Conservation (phyloP, 495 filamentous ascomycete genomes). For the Terfezia boudieri region DNA sequence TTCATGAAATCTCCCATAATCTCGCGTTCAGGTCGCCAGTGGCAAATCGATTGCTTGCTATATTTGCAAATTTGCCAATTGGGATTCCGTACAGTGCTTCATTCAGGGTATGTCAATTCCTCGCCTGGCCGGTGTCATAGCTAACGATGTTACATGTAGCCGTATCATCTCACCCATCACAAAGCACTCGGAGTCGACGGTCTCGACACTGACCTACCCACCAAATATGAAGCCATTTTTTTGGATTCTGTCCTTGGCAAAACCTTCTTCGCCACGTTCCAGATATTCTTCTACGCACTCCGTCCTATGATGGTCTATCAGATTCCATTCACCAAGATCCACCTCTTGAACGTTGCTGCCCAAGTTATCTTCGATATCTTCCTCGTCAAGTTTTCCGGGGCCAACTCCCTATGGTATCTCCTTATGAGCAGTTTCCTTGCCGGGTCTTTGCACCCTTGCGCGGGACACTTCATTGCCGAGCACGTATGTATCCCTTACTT, state of each 20-base stretch:
- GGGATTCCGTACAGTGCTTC: conserved; percentile 89
- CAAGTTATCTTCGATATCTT: conserved; percentile 61
- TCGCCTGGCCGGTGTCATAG: background rate
- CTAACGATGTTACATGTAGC: conserved; percentile 24
- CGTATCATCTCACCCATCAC: conserved; percentile 97
- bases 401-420: conserved; percentile 50
- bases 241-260: conserved; percentile 94
- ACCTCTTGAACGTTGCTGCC: conserved; percentile 51
- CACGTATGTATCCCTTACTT: conserved; percentile 27
- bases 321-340: conserved; percentile 67
- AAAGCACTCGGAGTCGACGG: conserved; percentile 95
- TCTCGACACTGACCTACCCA: conserved; percentile 89
- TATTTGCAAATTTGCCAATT: conserved; percentile 90
- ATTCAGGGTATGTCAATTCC: conserved; percentile 41
- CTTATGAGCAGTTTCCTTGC: conserved; percentile 77
- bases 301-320: conserved; percentile 88
- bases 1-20: conserved; percentile 98
- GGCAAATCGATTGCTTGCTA: conserved; percentile 65
- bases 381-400: conserved; percentile 32
- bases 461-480: conserved; percentile 96
- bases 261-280: conserved; percentile 98
- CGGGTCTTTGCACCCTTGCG: conserved; percentile 79
- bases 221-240: conserved; percentile 73
- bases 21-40: conserved; percentile 73
- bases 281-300: conserved; percentile 98